Conservation (phyloP, 345 rosid species). For the Populus simonii region DNA sequence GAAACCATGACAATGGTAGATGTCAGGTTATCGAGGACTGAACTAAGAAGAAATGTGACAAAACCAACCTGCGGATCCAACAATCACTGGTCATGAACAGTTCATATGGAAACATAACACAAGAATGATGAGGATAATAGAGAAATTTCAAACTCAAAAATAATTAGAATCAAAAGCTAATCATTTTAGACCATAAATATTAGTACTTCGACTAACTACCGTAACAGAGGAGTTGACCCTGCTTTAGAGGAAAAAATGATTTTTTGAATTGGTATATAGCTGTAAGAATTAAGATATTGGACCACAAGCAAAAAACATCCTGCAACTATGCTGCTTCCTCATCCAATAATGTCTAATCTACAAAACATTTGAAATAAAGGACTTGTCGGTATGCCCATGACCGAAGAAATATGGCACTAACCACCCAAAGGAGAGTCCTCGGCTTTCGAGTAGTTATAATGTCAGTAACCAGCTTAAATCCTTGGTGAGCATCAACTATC, state of each 20-base stretch:
- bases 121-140: not conserved
- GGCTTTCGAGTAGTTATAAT: constrained; percentile 93
- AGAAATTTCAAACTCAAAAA: not conserved
- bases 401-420: constrained; percentile 34
- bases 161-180: not conserved
- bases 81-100: constrained; percentile 19
- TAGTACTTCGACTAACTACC: not conserved
- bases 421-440: constrained; percentile 87
- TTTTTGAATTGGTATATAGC: not conserved
- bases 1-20: constrained; percentile 98
- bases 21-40: constrained; percentile 90
- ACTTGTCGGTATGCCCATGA: constrained; percentile 4
- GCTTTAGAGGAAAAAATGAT: not conserved
- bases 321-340: not conserved
- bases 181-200: not conserved
- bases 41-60: constrained; percentile 86
- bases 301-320: not conserved
- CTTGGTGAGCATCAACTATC: constrained; percentile 99
- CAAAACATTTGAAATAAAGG: constrained; percentile 1
- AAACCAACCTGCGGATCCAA: constrained; percentile 67
- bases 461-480: constrained; percentile 96
- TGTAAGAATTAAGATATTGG: not conserved
- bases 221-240: not conserved
- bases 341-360: not conserved
- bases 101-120: not conserved